phyloP scores from a whole-genome alignment of 768 basidiomycete species.

The Tulasnella sp. region DNA sequence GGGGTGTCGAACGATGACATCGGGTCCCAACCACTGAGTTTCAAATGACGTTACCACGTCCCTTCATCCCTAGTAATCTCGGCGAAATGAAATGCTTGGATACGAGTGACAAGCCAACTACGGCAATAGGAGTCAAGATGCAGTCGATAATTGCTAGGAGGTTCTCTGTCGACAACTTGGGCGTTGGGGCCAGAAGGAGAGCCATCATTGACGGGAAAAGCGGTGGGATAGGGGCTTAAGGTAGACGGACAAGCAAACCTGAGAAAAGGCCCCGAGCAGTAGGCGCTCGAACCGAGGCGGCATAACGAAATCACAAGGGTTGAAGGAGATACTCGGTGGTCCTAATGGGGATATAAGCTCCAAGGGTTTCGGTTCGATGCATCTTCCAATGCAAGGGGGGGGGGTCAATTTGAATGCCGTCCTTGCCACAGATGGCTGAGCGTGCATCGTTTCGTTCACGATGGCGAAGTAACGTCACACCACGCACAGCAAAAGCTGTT shows the following conservation, averaged over 20 bases:
- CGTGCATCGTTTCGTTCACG: not conserved
- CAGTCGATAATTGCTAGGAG: not conserved
- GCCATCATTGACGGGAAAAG: not conserved
- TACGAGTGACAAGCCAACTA: not conserved
- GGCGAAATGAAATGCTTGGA: constrained; percentile 1
- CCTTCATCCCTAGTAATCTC: not conserved
- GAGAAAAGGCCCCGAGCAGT: not conserved
- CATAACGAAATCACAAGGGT: not conserved
- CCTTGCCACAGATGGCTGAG: not conserved
- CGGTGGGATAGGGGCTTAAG: not conserved
- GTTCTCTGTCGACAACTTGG: not conserved
- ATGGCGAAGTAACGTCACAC: not conserved
- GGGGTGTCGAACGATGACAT: not conserved
- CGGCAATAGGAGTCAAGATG: not conserved
- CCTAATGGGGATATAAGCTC: not conserved
- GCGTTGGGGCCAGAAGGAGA: not conserved
- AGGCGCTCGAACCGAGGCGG: not conserved
- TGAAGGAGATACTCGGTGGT: not conserved
- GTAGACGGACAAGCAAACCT: too few relatives aligned
- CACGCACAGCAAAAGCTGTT: not conserved
- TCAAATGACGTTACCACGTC: not conserved
- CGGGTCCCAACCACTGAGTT: not conserved
- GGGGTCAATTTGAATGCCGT: not conserved
- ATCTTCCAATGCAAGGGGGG: not conserved
- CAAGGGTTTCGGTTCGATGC: not conserved